Conservation (phyloP, 2,329 filamentous ascomycete species). For the Nigrospora osmanthi region DNA sequence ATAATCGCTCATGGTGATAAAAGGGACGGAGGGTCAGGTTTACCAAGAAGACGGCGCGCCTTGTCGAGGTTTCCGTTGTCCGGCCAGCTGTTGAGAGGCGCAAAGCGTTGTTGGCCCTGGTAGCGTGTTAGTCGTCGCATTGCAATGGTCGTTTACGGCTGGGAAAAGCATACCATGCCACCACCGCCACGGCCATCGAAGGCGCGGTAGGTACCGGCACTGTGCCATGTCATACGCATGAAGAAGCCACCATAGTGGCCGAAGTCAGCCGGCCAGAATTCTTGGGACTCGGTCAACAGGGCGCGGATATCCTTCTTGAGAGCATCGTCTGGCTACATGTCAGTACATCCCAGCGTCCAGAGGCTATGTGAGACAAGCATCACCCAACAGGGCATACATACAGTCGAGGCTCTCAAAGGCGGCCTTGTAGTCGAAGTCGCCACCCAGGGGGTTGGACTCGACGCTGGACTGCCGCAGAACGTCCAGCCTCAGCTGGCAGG, state of each 20-base stretch:
- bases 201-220: slow-evolving; percentile 70
- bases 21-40: too few species aligned
- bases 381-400: not conserved
- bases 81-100: slow-evolving; percentile 75
- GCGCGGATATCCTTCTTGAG: slow-evolving; percentile 67
- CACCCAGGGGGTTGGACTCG: slow-evolving; percentile 53
- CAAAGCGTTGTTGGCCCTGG: slow-evolving; percentile 69
- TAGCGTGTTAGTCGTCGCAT: not conserved
- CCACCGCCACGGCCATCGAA: slow-evolving; percentile 68
- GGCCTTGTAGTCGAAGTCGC: slow-evolving; percentile 63
- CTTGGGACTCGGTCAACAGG: slow-evolving; percentile 71
- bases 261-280: slow-evolving; percentile 77
- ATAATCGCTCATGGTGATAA: too few species aligned
- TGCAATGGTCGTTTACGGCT: not conserved
- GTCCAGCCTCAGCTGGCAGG: slow-evolving; percentile 57
- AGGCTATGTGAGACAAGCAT: too few species aligned
- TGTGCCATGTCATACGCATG: slow-evolving; percentile 76
- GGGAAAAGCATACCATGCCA: slow-evolving; percentile 29
- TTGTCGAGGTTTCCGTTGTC: slow-evolving; percentile 75
- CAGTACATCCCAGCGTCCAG: not conserved
- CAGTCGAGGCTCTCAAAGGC: slow-evolving; percentile 67
- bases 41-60: slow-evolving; percentile 65
- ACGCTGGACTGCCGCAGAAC: slow-evolving; percentile 65
- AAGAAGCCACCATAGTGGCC: slow-evolving; percentile 77
- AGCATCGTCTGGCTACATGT: slow-evolving; percentile 32